Base-by-base conservation (phyloP, 305 asterid genomes). In the Rubia balearica region DNA sequence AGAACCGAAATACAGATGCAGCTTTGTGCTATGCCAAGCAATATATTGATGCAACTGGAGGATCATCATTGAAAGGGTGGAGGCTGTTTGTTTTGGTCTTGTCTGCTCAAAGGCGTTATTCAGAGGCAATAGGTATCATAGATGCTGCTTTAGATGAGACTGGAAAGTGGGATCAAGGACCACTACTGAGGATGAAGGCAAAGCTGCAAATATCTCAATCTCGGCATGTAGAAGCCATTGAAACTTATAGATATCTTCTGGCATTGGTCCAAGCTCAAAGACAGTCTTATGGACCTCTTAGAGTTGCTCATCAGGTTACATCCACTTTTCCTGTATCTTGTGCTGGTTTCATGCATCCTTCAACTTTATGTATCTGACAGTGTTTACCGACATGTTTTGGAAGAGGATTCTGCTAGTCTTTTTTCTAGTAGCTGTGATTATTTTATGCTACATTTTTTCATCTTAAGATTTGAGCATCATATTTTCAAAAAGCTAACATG, bases 141-240 rank as follows among this genome's bases (percentile, higher is more conserved):
- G 97, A 87, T 82, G 97, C 96, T 42, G 99, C 99, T 48, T 86
- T 94, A 72, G 97, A 94, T 76, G 97, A 91, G 88, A 94, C 96
- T 17, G 81, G 89, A 12, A 89, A 85, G 74, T 94, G 99, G 99
- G 96, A 94, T 75, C 99, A 94, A 82, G 97, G 96, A 61, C 89
- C 96, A 24, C 85, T 94, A 63, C 96, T 94, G 55, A 80, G 90
- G 83, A 83, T 85, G 90, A 91, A 91, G 74, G 99, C 96, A 63
- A 88, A 88, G 83, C 88, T 94, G 70, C 92, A 89, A 83, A 78
- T 81, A 77, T 85, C 95, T 49, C 96, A 83, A 85, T 91, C 95
- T 3, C 82, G 64, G 55, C 91, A 87, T 82, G 86, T 82, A 67
- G 95, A 91, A 67, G 95, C 99, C 8, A 80, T 94, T 69, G 95